Conservation (phyloP, 441 rosid genomes). For the Daphne laureola region DNA sequence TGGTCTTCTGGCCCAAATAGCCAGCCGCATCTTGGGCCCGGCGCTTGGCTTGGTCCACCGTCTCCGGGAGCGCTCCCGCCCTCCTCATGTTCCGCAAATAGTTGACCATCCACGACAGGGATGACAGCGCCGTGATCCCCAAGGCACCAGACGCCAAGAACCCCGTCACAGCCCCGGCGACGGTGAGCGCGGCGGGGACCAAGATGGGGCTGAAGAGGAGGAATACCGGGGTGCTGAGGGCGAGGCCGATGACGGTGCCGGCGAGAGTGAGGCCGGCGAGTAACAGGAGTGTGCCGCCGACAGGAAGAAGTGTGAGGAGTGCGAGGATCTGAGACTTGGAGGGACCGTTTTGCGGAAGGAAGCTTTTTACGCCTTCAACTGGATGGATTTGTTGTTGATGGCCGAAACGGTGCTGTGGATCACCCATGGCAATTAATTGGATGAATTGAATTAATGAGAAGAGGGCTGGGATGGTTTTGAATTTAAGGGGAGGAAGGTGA, state of each 20-base stretch:
- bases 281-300: constrained; percentile 41
- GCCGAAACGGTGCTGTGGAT: constrained; percentile 5
- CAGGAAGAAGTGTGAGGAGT: constrained; percentile 36
- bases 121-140: constrained; percentile 62
- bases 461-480: not conserved
- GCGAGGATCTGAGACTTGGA: constrained; percentile 37
- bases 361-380: constrained; percentile 10
- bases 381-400: constrained; percentile 7
- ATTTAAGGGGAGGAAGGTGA: not conserved
- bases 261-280: constrained; percentile 48
- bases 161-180: constrained; percentile 46
- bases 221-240: constrained; percentile 47
- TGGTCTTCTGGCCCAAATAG: constrained; percentile 41
- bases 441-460: too few species aligned
- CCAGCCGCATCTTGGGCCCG: constrained; percentile 29
- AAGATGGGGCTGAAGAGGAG: constrained; percentile 64
- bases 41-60: constrained; percentile 31
- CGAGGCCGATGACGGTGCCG: constrained; percentile 49
- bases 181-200: constrained; percentile 51
- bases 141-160: constrained; percentile 64
- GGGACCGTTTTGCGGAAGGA: constrained; percentile 14
- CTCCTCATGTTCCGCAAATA: constrained; percentile 23
- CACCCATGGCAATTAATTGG: constrained; percentile 18
- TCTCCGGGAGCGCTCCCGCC: constrained; percentile 18
- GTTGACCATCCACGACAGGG: constrained; percentile 51